These are phyloP conservation scores for Diaporthe velutina DNA, from an alignment of 2,329 filamentous ascomycete species.

Conservation along the genomic window DNA sequence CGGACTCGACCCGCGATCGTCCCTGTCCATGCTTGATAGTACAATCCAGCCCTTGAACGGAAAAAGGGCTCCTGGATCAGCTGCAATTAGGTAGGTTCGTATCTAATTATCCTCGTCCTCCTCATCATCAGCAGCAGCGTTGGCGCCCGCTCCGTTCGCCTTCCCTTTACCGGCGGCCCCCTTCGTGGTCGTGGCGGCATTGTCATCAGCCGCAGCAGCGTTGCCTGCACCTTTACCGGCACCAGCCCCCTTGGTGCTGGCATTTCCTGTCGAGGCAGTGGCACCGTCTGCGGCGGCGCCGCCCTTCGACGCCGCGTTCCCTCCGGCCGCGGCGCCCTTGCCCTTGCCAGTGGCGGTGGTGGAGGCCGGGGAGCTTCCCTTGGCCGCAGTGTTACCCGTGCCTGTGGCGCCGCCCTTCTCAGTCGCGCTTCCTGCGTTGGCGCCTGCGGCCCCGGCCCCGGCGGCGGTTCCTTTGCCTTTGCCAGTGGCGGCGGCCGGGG, in stretches of 20 bases:
- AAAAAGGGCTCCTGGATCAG: background rate
- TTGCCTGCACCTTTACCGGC: background rate
- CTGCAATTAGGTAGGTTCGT: slow-evolving; percentile 13
- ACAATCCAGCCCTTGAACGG: background rate
- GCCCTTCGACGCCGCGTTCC: background rate
- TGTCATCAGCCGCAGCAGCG: background rate
- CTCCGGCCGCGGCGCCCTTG: background rate
- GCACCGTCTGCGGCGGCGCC: background rate
- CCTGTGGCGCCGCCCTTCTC: background rate
- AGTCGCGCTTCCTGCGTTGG: background rate
- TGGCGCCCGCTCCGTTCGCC: background rate
- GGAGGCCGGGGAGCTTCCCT: background rate
- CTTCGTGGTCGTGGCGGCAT: background rate
- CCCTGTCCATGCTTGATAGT: background rate
- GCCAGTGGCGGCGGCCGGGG: background rate
- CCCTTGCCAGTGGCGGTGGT: background rate
- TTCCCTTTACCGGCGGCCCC: slow-evolving; percentile 1
- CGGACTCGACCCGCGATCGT: slow-evolving; percentile 12
- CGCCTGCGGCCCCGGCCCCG: background rate
- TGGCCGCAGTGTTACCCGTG: background rate
- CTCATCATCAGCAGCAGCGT: background rate
- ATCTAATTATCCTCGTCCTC: slow-evolving; percentile 17
- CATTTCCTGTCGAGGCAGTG: background rate
- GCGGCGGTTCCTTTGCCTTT: background rate
- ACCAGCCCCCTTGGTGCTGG: background rate